Conservation (phyloP, 495 filamentous ascomycete species). For the Neurospora terricola region DNA sequence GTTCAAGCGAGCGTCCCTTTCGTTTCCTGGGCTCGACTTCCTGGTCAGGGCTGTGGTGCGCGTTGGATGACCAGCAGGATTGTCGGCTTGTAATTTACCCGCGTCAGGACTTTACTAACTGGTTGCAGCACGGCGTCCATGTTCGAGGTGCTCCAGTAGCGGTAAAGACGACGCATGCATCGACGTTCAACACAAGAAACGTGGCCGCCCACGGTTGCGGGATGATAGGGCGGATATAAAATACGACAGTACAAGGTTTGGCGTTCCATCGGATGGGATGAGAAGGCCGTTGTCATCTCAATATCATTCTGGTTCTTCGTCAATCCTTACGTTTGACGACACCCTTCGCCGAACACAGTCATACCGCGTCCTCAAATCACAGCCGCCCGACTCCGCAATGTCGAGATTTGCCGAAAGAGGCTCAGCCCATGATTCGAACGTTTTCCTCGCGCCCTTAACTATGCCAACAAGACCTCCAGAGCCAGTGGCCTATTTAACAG, state of each 20-base stretch:
- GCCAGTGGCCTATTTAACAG: constrained; percentile 45
- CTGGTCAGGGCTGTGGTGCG: not conserved
- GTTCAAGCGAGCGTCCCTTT: not conserved
- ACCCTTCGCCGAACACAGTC: constrained; percentile 39
- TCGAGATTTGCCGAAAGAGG: constrained; percentile 39
- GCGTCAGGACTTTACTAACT: constrained; percentile 10
- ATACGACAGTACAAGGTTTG: constrained; percentile 41
- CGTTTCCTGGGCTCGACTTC: not conserved
- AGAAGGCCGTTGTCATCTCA: constrained; percentile 36
- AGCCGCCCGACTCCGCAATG: constrained; percentile 34
- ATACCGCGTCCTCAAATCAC: constrained; percentile 52
- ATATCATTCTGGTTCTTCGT: constrained; percentile 27
- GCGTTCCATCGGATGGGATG: constrained; percentile 31
- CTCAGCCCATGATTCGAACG: constrained; percentile 32
- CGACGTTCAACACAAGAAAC: constrained; percentile 94
- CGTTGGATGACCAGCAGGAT: not conserved
- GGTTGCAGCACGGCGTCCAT: constrained; percentile 49
- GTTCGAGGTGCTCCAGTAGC: constrained; percentile 50
- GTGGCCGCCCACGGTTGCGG: constrained; percentile 82
- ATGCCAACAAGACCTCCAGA: constrained; percentile 30
- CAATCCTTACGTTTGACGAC: constrained; percentile 33
- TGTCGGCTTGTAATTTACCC: not conserved
- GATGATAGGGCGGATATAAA: constrained; percentile 55
- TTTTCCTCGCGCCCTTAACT: constrained; percentile 36
- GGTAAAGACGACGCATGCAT: constrained; percentile 75